Conservation (phyloP, 2,329 filamentous ascomycete species). For the Thelonectria discophora region DNA sequence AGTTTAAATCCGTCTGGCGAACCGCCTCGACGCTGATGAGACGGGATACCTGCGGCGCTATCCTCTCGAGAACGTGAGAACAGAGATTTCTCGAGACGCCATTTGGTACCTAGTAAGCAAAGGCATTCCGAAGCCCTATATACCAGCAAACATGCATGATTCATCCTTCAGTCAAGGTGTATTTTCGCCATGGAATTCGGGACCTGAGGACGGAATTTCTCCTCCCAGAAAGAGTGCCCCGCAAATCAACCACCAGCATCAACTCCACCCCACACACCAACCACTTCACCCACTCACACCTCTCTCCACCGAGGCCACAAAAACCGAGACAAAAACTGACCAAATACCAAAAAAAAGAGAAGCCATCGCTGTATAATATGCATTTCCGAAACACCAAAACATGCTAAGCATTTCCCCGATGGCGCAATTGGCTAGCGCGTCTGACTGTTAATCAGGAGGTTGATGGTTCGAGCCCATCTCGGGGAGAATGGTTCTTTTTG, state of each 20-base stretch:
- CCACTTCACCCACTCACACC: too few relatives aligned
- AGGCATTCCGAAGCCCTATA: too few relatives aligned
- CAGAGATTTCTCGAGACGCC: too few relatives aligned
- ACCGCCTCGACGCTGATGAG: background rate
- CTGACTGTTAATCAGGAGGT: constrained; percentile 59
- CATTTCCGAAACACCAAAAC: background rate
- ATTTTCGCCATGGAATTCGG: background rate
- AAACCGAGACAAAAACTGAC: background rate
- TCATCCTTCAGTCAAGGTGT: too few relatives aligned
- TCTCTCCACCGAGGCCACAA: background rate
- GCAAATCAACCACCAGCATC: background rate
- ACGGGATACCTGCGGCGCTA: too few relatives aligned
- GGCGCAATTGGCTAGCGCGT: constrained; percentile 66
- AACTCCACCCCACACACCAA: too few relatives aligned
- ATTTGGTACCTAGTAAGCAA: too few relatives aligned
- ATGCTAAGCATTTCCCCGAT: constrained; percentile 39
- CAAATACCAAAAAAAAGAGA: background rate
- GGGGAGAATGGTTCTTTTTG: constrained; percentile 13
- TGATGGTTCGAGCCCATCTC: constrained; percentile 20
- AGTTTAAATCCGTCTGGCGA: background rate
- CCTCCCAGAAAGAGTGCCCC: background rate
- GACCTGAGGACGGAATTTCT: background rate
- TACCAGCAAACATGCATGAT: too few relatives aligned
- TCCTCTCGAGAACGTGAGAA: too few relatives aligned
- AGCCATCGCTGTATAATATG: background rate